Evolutionary conservation across 352 stramenopile genomes (phyloP).

Genomic region (Phytopythium chamaehyphon): DNA sequence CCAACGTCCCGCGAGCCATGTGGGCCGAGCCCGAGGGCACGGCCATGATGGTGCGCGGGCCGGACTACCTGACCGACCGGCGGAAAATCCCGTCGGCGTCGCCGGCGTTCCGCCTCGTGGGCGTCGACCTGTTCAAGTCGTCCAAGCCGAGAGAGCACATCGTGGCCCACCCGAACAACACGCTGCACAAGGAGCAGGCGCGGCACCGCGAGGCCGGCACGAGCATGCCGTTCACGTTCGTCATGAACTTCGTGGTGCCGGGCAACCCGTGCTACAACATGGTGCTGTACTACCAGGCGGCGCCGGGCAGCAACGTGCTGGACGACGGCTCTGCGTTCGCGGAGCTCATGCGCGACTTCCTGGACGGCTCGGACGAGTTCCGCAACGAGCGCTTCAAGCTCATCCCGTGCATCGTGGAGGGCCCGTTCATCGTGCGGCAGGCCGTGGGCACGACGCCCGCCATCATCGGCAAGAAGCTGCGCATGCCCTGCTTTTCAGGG

Average conservation of each 20-base stretch:
- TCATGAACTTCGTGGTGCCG: conserved; percentile 75
- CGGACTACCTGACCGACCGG: conserved; percentile 63
- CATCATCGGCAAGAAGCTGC: conserved; percentile 75
- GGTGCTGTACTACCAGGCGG: conserved; percentile 70
- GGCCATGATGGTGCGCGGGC: conserved; percentile 68
- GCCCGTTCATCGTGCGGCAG: conserved; percentile 76
- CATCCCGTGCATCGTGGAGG: conserved; percentile 78
- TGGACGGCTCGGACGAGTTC: conserved; percentile 73
- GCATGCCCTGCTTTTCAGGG: conserved; percentile 52
- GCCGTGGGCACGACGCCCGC: conserved; percentile 67
- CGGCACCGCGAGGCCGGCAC: conserved; percentile 53
- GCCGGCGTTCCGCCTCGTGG: conserved; percentile 61
- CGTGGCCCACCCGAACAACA: conserved; percentile 47
- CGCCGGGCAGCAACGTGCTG: conserved; percentile 36
- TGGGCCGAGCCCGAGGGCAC: conserved; percentile 59
- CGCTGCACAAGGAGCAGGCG: conserved; percentile 54
- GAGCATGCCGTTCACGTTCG: conserved; percentile 75
- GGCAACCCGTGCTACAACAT: conserved; percentile 55
- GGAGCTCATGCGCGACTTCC: conserved; percentile 70
- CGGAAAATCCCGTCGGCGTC: conserved; percentile 71
- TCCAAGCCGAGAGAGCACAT: conserved; percentile 57
- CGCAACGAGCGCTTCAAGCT: conserved; percentile 81
- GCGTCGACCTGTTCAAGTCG: conserved; percentile 60
- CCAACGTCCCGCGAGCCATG: conserved; percentile 58
- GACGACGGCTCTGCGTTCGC: conserved; percentile 54